Base-by-base conservation (phyloP, 805 yeast species). In the Candida lessepsii region DNA sequence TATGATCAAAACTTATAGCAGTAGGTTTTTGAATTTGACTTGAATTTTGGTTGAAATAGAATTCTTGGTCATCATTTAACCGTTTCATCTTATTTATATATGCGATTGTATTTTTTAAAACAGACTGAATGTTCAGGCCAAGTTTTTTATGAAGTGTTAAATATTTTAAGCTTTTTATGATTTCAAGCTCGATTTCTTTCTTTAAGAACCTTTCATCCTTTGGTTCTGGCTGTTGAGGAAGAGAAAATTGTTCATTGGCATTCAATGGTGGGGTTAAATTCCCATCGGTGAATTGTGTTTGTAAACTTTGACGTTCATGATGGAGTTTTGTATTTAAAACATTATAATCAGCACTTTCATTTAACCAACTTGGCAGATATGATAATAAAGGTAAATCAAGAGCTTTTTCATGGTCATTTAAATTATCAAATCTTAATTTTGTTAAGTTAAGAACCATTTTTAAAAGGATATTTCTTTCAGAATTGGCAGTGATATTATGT, bases 291-390 rank as follows among this genome's bases (percentile, higher is more conserved):
- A 25, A 41, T 9, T 37, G 26, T 35, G 21, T 35, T 17, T 36
- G 39, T 35, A 13, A 17, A 1, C 20, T 3, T 11, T 24, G 39
- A 26, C 43, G 44, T 9, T 47, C 44, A 23, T 41, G 48, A 11
- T 37, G 35, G 9, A 47, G 24, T 23, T 40, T 39, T 5, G 40
- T 34, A 18, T 44, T 36, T 9, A 47, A 37, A 3, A 47, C 50
- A 15, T 39, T 47, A 31, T 47, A 47, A 21, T 47, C 50, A 35
- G 45, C 50, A 30, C 44, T 44, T 29, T 47, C 50, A 37, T 41
- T 39, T 13, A 47, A 30, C 50, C 50, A 47, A 16, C 45, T 42
- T 11, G 46, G 14, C 47, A 44, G 42, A 18, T 41, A 47, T 6
- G 46, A 41, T 23, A 47, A 40, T 29, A 47, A 35, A n/a, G 50